Evolutionary conservation across 352 stramenopile genomes (phyloP), one percentile per base, ranked within the genome.

Genomic region (Pythium biforme): DNA sequence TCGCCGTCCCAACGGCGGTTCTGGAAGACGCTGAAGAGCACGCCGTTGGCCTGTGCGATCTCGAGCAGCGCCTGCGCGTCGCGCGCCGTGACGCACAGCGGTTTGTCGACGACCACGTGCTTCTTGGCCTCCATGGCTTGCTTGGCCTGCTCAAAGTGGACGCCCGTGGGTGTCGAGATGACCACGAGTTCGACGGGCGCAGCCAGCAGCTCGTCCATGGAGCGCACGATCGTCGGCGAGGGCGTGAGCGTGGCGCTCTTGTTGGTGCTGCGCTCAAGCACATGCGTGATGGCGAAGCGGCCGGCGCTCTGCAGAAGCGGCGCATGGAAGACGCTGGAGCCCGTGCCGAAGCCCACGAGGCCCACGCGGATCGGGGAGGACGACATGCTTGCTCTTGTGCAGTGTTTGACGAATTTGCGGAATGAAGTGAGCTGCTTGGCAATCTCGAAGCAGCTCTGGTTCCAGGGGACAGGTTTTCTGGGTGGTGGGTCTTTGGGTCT

Each of bases 61-160:
- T 69, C 60, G 51, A 77, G 70, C 11, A 92, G 71, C 55, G 86
- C 80, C 43, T 76, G 53, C 23, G 80, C 83, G 37, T 92, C 65
- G 20, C 64, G 68, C 3, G 73, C 68, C 19, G 76, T 79, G 69
- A 89, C 70, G 53, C 79, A 86, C 45, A 92, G 68, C 49, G 83
- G 83, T 59, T 92, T 92, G 72, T 92, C 83, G 33, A 89, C 79
- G 9, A 92, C 74, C 19, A 92, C 80, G 62, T 92, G 80, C 66
- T 83, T 81, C 68, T 88, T 90, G 47, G 80, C 80, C 45, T 79
- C 56, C 50, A 92, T 81, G 22, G 72, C 78, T 50, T 84, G 72
- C 58, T 90, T 90, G 26, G 79, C 83, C 54, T 90, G 83, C 57
- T 82, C 77, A 60, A 90, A 92, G 69, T 92, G 83, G 62, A 89